phyloP scores from a whole-genome alignment of 768 basidiomycete genomes.

The Hygrocybe coccinea region DNA sequence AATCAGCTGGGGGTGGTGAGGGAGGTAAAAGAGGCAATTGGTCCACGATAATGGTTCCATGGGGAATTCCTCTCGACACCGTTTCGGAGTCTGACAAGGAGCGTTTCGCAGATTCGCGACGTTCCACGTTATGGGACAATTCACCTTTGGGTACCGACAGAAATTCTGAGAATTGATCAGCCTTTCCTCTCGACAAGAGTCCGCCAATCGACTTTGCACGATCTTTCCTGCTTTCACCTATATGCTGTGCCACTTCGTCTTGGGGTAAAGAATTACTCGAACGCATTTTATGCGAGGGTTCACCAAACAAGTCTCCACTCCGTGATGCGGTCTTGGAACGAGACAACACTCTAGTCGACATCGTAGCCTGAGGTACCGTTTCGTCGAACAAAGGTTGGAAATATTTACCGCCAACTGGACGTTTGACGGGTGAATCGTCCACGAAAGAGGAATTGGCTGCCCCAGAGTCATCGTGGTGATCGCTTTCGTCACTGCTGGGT shows the following conservation, averaged over 20 bases:
- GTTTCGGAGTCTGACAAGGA: slow-evolving; percentile 32
- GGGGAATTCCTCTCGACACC: slow-evolving; percentile 18
- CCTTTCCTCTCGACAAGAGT: background rate
- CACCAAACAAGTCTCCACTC: slow-evolving; percentile 13
- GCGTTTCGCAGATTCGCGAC: slow-evolving; percentile 41
- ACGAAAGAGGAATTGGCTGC: slow-evolving; percentile 48
- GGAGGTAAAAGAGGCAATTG: slow-evolving; percentile 52
- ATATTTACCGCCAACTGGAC: slow-evolving; percentile 47
- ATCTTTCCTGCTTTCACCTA: background rate
- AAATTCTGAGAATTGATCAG: background rate
- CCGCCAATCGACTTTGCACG: background rate
- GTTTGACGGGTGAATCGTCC: slow-evolving; percentile 68
- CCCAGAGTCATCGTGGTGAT: slow-evolving; percentile 27
- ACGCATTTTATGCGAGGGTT: background rate
- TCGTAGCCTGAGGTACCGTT: slow-evolving; percentile 7
- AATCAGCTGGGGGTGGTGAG: slow-evolving; percentile 54
- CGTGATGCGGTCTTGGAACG: slow-evolving; percentile 10
- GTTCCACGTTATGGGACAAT: slow-evolving; percentile 4
- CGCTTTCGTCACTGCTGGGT: slow-evolving; percentile 34
- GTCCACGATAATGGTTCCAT: slow-evolving; percentile 11
- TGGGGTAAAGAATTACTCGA: background rate
- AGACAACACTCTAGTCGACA: background rate
- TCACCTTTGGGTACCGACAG: background rate
- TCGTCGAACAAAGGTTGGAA: slow-evolving; percentile 69
- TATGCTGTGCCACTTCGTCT: background rate